These are phyloP conservation scores for Nakataea oryzae DNA, from an alignment of 2,329 filamentous ascomycete species.

Conservation along the genomic window DNA sequence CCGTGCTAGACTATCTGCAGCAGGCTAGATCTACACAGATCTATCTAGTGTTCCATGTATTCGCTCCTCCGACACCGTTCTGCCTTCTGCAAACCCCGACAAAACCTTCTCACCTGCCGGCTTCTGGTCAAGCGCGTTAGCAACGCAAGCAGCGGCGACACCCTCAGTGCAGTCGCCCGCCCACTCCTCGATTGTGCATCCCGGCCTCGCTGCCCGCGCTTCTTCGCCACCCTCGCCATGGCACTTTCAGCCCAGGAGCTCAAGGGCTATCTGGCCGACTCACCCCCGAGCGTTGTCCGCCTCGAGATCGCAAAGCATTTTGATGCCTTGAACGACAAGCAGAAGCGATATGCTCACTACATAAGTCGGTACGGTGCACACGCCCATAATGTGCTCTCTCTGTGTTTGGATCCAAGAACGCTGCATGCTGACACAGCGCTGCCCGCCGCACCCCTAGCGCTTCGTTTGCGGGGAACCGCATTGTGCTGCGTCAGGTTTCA, in stretches of 20 bases:
- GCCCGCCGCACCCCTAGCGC: conserved; percentile 42
- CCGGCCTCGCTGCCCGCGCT: background rate
- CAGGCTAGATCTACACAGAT: too few relatives aligned
- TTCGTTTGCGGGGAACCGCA: conserved; percentile 64
- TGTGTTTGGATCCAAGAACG: background rate
- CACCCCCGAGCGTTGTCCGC: conserved; percentile 77
- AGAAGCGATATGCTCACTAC: conserved; percentile 76
- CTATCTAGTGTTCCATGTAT: too few relatives aligned
- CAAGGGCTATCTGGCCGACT: conserved; percentile 79
- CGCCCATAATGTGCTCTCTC: background rate
- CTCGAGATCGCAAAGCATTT: conserved; percentile 92
- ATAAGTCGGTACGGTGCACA: conserved; percentile 56
- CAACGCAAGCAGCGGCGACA: background rate
- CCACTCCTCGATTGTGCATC: background rate
- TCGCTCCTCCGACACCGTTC: background rate
- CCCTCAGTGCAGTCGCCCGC: background rate
- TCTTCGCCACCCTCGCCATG: conserved; percentile 11
- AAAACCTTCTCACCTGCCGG: background rate
- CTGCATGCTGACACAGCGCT: background rate
- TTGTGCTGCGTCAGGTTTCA: conserved; percentile 72
- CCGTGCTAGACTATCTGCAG: too few relatives aligned
- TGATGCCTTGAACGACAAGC: conserved; percentile 59
- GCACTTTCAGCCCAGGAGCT: conserved; percentile 51
- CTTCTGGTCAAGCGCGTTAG: background rate
- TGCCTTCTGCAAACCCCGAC: background rate